Percentiles rank a stretch among this genome's conserved stretches.
Conservation (phyloP, 225 moss, liverwort and hornwort species). For the Neckera pumila region DNA sequence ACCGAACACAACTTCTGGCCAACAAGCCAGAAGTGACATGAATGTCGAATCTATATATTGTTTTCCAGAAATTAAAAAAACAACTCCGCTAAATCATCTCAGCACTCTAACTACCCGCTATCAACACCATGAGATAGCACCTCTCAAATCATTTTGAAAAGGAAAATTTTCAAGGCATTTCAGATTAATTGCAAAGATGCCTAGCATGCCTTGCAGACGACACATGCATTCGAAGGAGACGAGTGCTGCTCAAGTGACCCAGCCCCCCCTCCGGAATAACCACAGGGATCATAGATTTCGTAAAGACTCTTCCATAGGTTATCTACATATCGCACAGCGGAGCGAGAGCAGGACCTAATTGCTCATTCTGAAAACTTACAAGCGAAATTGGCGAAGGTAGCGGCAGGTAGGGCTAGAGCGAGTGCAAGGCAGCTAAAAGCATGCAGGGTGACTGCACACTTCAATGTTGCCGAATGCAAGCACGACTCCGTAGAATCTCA, state of each 20-base stretch:
- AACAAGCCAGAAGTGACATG: neutral
- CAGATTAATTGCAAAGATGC: neutral
- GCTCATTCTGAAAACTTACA: neutral
- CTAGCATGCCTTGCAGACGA: too few species aligned
- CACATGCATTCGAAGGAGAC: neutral
- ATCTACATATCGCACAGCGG: too few species aligned
- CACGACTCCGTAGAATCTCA: neutral
- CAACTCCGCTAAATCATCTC: too few species aligned
- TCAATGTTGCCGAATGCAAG: neutral
- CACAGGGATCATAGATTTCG: too few species aligned
- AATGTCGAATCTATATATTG: neutral
- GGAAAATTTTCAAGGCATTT: neutral
- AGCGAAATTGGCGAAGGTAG: neutral
- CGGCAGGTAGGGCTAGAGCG: neutral
- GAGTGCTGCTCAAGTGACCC: neutral
- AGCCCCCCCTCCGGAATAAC: neutral
- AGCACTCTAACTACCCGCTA: neutral
- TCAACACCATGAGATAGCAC: neutral
- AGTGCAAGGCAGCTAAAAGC: neutral
- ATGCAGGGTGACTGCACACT: neutral
- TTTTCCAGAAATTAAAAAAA: neutral
- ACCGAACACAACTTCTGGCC: neutral
- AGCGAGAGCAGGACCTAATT: neutral
- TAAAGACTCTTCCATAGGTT: too few species aligned
- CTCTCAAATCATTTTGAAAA: neutral